phyloP scores from a whole-genome alignment of 257 asterid species.

The Apocynum venetum region DNA sequence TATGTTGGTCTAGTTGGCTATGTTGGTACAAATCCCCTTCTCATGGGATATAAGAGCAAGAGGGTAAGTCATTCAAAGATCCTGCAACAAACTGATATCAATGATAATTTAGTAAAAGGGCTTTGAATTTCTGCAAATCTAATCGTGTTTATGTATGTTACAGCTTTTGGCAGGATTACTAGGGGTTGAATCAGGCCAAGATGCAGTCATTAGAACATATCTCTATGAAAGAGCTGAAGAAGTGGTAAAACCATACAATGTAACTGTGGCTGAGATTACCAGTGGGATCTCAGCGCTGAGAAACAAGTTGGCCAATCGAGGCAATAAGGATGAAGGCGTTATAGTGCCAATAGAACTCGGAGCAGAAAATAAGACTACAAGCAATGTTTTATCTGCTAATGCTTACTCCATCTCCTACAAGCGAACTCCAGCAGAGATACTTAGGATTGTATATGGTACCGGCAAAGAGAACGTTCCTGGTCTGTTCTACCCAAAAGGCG shows the following conservation, averaged over 20 bases:
- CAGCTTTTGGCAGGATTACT: slow-evolving; percentile 44
- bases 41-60: slow-evolving; percentile 26
- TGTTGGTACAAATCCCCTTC: slow-evolving; percentile 44
- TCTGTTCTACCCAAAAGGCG: slow-evolving; percentile 37
- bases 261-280: slow-evolving; percentile 38
- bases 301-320: slow-evolving; percentile 32
- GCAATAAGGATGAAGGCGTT: slow-evolving; percentile 45
- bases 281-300: slow-evolving; percentile 29
- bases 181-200: slow-evolving; percentile 45
- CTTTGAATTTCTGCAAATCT: no score
- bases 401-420: slow-evolving; percentile 33
- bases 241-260: slow-evolving; percentile 31
- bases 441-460: slow-evolving; percentile 29
- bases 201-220: slow-evolving; percentile 36
- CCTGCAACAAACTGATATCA: not conserved
- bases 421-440: slow-evolving; percentile 33
- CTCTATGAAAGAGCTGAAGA: slow-evolving; percentile 27
- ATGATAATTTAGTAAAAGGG: no score
- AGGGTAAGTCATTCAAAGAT: slow-evolving; percentile 17
- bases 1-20: slow-evolving; percentile 39
- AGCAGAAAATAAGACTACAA: slow-evolving; percentile 29
- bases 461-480: slow-evolving; percentile 39
- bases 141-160: not conserved
- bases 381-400: slow-evolving; percentile 38
- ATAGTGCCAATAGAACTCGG: slow-evolving; percentile 25